Percentiles rank a stretch among this genome's conserved stretches.
Conservation (phyloP, 1,139 yeast genomes). For the Nakaseomyces delphensis region DNA sequence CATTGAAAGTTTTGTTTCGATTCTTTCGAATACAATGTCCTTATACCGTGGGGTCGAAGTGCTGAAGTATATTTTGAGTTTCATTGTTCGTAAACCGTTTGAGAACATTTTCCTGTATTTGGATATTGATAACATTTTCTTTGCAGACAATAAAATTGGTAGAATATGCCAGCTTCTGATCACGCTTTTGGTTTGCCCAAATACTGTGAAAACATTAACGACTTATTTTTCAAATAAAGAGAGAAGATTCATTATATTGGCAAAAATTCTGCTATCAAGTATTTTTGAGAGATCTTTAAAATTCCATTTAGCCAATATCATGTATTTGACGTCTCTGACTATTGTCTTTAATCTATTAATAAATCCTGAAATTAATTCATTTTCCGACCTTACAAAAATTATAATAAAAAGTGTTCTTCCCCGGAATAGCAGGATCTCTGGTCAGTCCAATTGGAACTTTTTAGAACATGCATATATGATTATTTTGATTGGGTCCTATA, state of each 20-base stretch:
- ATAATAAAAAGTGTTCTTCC: not conserved
- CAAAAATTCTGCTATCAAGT: not conserved
- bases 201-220: not conserved
- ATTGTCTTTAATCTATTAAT: not conserved
- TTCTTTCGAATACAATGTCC: not conserved
- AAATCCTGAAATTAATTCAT: not conserved
- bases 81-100: not conserved
- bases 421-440: not conserved
- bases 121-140: not conserved
- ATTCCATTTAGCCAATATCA: slow-evolving; percentile 1
- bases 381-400: not conserved
- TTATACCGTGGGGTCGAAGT: slow-evolving; percentile 1
- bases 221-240: not conserved
- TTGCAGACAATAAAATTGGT: not conserved
- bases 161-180: not conserved
- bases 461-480: slow-evolving; percentile 4
- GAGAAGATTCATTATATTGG: not conserved
- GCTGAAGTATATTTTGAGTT: not conserved
- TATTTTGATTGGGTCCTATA: not conserved
- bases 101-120: not conserved
- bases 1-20: not conserved
- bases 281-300: not conserved
- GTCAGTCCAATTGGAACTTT: not conserved
- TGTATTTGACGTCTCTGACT: not conserved
- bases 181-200: not conserved